These are phyloP conservation scores for Epichloe hybrida DNA, from an alignment of 2,329 filamentous ascomycete species.

Conservation along the genomic window DNA sequence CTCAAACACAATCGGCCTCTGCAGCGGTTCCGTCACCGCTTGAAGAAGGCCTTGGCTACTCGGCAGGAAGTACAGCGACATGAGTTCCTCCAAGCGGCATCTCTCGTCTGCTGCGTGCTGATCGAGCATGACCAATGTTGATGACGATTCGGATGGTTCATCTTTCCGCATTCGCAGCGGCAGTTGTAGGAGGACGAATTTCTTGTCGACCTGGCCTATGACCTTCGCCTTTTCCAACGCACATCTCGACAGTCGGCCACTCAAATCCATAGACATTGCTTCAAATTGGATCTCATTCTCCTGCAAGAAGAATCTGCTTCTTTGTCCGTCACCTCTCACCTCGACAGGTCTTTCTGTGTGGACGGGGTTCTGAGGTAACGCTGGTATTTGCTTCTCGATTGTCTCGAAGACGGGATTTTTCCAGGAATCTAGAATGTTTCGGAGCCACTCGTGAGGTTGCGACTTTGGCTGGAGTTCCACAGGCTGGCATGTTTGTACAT, in stretches of 20 bases:
- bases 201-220: constrained; percentile 73
- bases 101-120: constrained; percentile 94
- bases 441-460: constrained; percentile 39
- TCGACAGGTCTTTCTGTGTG: neutral
- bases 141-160: constrained; percentile 10
- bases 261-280: constrained; percentile 14
- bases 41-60: constrained; percentile 2
- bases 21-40: constrained; percentile 24
- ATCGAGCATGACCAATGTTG: constrained; percentile 66
- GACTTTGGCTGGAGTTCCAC: constrained; percentile 4
- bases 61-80: constrained; percentile 35
- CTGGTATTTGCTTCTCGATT: constrained; percentile 31
- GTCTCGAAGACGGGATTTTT: constrained; percentile 61
- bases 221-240: constrained; percentile 48
- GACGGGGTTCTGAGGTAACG: constrained; percentile 14
- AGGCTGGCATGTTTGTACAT: neutral
- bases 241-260: constrained; percentile 45
- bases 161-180: constrained; percentile 10
- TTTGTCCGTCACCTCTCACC: constrained; percentile 1
- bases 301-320: constrained; percentile 4
- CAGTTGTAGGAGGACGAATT: constrained; percentile 69
- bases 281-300: constrained; percentile 16
- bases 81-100: constrained; percentile 61
- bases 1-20: constrained; percentile 49
- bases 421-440: constrained; percentile 50